Percentiles rank a stretch among this genome's conserved stretches.
phyloP scores from a whole-genome alignment of 1,284 basidiomycete species.

The Trametes sp. region DNA sequence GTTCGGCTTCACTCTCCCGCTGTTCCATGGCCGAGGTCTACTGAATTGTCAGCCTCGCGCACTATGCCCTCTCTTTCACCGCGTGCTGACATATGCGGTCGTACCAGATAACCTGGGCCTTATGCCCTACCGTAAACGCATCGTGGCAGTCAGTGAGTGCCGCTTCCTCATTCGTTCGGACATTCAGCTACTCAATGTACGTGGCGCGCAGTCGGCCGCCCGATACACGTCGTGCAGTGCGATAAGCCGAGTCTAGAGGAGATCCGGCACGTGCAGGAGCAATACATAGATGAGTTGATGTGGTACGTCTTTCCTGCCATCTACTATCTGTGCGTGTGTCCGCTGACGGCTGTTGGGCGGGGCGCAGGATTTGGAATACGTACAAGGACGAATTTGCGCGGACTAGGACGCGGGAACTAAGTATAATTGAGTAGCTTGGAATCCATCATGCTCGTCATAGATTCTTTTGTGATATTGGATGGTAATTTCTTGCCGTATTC shows the following conservation, averaged over 20 bases:
- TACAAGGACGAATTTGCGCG: slow-evolving; percentile 92
- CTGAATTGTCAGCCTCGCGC: too few relatives aligned
- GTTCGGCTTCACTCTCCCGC: slow-evolving; percentile 96
- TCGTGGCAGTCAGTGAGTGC: slow-evolving; percentile 91
- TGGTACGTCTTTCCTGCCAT: slow-evolving; percentile 58
- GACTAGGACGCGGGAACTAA: slow-evolving; percentile 73
- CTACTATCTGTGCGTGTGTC: too few relatives aligned
- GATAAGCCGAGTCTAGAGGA: slow-evolving; percentile 86
- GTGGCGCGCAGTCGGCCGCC: slow-evolving; percentile 74
- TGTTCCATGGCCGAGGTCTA: slow-evolving; percentile 92
- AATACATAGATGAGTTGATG: slow-evolving; percentile 93
- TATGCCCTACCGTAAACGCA: slow-evolving; percentile 93
- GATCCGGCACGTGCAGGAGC: slow-evolving; percentile 80
- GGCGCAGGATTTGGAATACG: slow-evolving; percentile 87
- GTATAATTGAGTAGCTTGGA: slow-evolving; percentile 66
- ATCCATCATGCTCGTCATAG: not conserved
- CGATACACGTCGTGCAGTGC: slow-evolving; percentile 82
- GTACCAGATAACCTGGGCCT: slow-evolving; percentile 83
- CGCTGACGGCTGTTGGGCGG: not conserved
- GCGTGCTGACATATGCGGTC: not conserved
- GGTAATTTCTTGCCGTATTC: not conserved
- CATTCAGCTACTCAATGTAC: not conserved
- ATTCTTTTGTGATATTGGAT: not conserved
- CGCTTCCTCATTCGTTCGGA: too few relatives aligned
- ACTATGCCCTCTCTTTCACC: slow-evolving; percentile 47